Percentiles rank a stretch among this genome's conserved stretches.
phyloP scores from a whole-genome alignment of 139 green algal genomes.

The Yamagishiella unicocca region DNA sequence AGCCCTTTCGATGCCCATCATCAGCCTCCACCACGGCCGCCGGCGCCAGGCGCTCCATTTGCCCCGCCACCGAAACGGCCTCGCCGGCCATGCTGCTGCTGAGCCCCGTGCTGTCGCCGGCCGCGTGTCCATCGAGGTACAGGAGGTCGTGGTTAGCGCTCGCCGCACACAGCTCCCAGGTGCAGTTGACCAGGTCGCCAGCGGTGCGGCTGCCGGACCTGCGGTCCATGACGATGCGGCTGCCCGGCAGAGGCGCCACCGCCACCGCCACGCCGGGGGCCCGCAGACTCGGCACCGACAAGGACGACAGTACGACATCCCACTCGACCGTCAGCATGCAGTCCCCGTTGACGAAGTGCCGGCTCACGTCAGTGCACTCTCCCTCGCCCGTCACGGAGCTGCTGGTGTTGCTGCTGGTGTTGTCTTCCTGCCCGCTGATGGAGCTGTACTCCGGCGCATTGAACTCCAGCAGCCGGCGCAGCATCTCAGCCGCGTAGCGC shows the following conservation, averaged over 20 bases:
- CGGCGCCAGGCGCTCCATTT: no score
- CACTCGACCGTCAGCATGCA: constrained; percentile 30
- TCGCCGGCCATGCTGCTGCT: no score
- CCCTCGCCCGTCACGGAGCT: neutral
- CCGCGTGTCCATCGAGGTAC: constrained; percentile 12
- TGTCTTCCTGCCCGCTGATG: no score
- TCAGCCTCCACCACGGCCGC: no score
- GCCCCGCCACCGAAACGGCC: no score
- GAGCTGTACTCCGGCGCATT: constrained; percentile 21
- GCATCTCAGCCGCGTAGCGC: neutral
- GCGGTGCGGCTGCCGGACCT: neutral
- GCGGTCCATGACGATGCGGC: neutral
- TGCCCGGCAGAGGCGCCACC: constrained; percentile 22
- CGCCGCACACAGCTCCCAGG: neutral
- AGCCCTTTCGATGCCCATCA: no score
- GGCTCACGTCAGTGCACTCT: neutral
- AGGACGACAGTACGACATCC: neutral
- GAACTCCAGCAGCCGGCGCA: constrained; percentile 4
- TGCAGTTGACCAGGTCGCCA: neutral
- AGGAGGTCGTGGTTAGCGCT: constrained; percentile 27
- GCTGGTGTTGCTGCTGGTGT: neutral
- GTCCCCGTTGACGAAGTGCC: neutral
- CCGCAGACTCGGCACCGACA: neutral
- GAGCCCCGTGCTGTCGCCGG: no score
- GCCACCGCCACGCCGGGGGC: neutral